phyloP scores from a whole-genome alignment of 495 filamentous ascomycete genomes.

The Lepidopterella palustris region DNA sequence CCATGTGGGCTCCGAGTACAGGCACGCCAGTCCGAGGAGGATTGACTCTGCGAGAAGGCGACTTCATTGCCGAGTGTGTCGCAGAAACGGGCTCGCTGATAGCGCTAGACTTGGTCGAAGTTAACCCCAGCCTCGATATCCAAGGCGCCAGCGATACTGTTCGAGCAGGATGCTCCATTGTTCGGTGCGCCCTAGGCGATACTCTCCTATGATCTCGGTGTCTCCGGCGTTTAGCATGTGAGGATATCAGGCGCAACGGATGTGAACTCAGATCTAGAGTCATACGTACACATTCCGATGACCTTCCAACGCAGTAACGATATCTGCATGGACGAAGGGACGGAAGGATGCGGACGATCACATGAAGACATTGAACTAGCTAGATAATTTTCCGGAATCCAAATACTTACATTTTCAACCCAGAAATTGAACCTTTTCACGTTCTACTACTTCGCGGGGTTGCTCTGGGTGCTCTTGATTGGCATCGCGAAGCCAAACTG shows the following conservation, averaged over 20 bases:
- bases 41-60: slow-evolving; percentile 88
- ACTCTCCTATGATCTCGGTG: slow-evolving; percentile 57
- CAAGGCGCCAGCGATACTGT: slow-evolving; percentile 82
- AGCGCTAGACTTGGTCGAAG: slow-evolving; percentile 91
- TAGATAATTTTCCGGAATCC: background rate
- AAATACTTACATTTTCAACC: background rate
- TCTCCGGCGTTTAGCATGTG: background rate
- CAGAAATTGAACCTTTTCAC: background rate
- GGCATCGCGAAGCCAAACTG: background rate
- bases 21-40: slow-evolving; percentile 95
- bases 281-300: background rate
- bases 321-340: background rate
- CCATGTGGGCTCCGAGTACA: slow-evolving; percentile 91
- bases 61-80: slow-evolving; percentile 95
- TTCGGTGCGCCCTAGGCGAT: slow-evolving; percentile 87
- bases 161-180: slow-evolving; percentile 79
- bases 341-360: background rate
- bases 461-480: no score
- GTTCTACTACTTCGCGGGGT: background rate
- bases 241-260: background rate
- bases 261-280: background rate
- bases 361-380: background rate
- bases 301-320: background rate
- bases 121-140: slow-evolving; percentile 79
- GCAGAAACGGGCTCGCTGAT: slow-evolving; percentile 87